Evolutionary conservation across 2,329 filamentous ascomycete species (phyloP).

Genomic region (Teratosphaeria nubilosa): DNA sequence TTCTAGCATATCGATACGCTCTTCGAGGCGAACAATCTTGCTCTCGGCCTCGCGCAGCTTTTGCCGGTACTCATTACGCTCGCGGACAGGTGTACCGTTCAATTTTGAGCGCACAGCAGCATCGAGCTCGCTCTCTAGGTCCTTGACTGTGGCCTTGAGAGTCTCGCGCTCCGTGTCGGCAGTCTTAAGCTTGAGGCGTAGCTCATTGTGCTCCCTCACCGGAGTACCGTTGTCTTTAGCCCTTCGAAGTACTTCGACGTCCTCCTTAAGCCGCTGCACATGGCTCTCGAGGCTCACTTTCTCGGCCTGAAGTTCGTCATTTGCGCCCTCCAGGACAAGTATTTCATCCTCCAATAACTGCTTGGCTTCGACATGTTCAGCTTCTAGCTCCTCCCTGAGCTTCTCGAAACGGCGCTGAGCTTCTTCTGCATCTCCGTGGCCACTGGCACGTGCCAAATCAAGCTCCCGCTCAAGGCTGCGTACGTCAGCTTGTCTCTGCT

Average conservation of each 20-base stretch:
- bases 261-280: constrained; percentile 32
- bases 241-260: constrained; percentile 23
- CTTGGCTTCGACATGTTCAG: constrained; percentile 21
- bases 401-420: constrained; percentile 36
- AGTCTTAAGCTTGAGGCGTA: constrained; percentile 22
- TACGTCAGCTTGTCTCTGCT: constrained; percentile 26
- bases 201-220: constrained; percentile 26
- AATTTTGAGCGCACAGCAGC: constrained; percentile 7
- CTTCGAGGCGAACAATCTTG: constrained; percentile 35
- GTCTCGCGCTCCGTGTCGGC: constrained; percentile 22
- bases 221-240: constrained; percentile 30
- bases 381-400: constrained; percentile 40
- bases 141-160: constrained; percentile 24
- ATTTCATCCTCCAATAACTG: constrained; percentile 42
- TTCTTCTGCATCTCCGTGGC: constrained; percentile 15
- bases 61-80: constrained; percentile 24
- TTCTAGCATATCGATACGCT: constrained; percentile 47
- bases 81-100: constrained; percentile 21
- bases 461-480: constrained; percentile 34
- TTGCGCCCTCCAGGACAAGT: constrained; percentile 33
- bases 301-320: constrained; percentile 33
- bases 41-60: constrained; percentile 27
- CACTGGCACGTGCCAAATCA: constrained; percentile 21
- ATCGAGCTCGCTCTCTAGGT: constrained; percentile 19
- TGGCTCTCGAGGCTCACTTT: constrained; percentile 53